Percentiles rank a stretch among this genome's conserved stretches.
These are phyloP conservation scores for Termitomyces sp. DNA, from an alignment of 768 basidiomycete genomes.

Conservation along the genomic window DNA sequence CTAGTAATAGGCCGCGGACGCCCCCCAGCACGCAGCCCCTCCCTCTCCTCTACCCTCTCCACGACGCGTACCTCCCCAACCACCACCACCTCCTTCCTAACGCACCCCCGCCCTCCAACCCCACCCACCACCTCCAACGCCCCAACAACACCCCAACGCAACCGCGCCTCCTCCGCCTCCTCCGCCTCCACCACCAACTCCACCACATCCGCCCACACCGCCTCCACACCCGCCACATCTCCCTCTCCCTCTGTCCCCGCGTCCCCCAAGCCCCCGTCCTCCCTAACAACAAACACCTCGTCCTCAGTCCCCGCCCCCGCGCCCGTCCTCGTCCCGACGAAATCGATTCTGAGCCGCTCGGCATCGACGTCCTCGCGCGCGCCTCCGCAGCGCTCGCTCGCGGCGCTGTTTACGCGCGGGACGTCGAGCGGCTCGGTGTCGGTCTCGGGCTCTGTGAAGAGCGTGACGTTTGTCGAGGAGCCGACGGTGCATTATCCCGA, in stretches of 20 bases:
- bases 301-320: too few relatives aligned
- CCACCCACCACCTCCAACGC: too few relatives aligned
- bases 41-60: constrained; percentile 13
- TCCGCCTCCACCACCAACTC: constrained; percentile 18
- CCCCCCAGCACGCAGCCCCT: constrained; percentile 14
- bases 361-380: constrained; percentile 40
- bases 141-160: constrained; percentile 8
- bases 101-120: too few relatives aligned
- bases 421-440: constrained; percentile 8
- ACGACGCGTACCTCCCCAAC: too few relatives aligned
- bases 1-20: constrained; percentile 13
- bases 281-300: too few relatives aligned
- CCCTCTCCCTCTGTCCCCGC: constrained; percentile 22
- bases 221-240: constrained; percentile 17
- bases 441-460: constrained; percentile 38
- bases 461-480: constrained; percentile 70
- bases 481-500: constrained; percentile 56
- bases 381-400: constrained; percentile 7
- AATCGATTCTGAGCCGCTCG: constrained; percentile 59
- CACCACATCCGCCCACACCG: constrained; percentile 10
- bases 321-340: constrained; percentile 43
- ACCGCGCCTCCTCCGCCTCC: constrained; percentile 17
- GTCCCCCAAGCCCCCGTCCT: constrained; percentile 17
- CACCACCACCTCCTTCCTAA: too few relatives aligned
- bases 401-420: constrained; percentile 9